A percentile compares a stretch with the other conserved stretches of the same genome.
phyloP scores from a whole-genome alignment of 2,329 filamentous ascomycete species.

The Penicillium thymicola region DNA sequence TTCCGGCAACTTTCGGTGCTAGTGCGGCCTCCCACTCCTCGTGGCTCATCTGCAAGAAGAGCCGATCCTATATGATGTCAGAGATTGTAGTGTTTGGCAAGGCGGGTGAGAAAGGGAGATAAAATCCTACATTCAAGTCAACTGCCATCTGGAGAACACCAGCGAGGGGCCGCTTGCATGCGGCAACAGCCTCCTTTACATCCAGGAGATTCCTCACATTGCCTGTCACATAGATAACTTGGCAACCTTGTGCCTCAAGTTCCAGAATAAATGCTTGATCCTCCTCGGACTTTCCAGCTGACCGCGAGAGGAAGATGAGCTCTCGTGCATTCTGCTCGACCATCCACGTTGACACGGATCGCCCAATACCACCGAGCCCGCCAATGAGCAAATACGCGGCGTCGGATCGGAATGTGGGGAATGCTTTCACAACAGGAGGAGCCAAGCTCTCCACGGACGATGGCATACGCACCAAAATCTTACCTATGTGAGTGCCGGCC shows the following conservation, averaged over 20 bases:
- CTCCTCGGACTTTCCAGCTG: constrained; percentile 1
- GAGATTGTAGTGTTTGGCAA: background rate
- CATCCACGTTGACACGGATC: constrained; percentile 11
- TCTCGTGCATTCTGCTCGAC: constrained; percentile 11
- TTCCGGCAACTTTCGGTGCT: constrained; percentile 35
- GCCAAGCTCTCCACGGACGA: background rate
- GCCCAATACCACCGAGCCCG: constrained; percentile 14
- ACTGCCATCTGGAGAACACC: constrained; percentile 10
- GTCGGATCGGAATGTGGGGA: background rate
- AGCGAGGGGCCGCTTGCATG: background rate
- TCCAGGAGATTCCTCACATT: background rate
- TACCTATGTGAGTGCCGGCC: constrained; percentile 15
- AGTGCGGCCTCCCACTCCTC: constrained; percentile 31
- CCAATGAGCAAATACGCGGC: constrained; percentile 10
- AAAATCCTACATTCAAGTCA: background rate
- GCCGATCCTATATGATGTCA: constrained; percentile 8
- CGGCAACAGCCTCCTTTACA: background rate
- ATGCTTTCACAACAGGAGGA: background rate
- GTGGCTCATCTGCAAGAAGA: constrained; percentile 35
- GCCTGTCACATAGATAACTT: background rate
- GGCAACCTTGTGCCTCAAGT: constrained; percentile 7
- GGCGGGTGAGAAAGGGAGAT: background rate
- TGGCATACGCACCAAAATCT: constrained; percentile 15
- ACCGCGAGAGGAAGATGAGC: constrained; percentile 9
- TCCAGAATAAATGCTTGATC: constrained; percentile 7